These are phyloP conservation scores for Rusavskia elegans DNA, from an alignment of 495 filamentous ascomycete species.

Conservation along the genomic window DNA sequence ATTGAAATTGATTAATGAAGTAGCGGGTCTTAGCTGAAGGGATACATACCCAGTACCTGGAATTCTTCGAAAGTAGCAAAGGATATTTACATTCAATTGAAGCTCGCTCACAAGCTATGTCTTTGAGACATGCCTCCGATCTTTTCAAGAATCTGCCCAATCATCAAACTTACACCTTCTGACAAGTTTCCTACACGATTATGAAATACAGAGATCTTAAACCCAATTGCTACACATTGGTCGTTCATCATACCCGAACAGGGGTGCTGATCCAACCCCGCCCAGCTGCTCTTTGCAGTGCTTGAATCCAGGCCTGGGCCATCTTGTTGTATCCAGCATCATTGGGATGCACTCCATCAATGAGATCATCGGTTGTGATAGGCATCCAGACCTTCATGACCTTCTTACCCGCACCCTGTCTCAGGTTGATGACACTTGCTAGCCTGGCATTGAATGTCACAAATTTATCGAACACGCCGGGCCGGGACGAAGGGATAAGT, in stretches of 20 bases:
- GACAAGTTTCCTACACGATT: too few species aligned
- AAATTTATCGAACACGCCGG: slow-evolving; percentile 16
- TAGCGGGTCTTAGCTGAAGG: too few species aligned
- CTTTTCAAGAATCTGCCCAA: too few species aligned
- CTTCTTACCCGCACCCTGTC: slow-evolving; percentile 9
- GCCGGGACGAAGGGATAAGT: slow-evolving; percentile 15
- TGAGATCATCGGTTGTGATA: slow-evolving; percentile 12
- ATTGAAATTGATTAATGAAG: too few species aligned
- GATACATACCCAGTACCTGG: too few species aligned
- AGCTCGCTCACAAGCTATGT: too few species aligned
- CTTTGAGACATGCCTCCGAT: too few species aligned
- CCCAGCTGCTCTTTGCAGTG: slow-evolving; percentile 18
- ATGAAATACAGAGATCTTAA: too few species aligned
- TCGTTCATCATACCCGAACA: not conserved
- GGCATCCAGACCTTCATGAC: slow-evolving; percentile 20
- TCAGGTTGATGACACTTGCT: slow-evolving; percentile 15
- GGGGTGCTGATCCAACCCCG: slow-evolving; percentile 22
- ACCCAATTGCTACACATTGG: too few species aligned
- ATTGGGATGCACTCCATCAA: slow-evolving; percentile 24
- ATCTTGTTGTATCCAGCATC: slow-evolving; percentile 30
- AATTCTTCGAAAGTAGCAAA: too few species aligned
- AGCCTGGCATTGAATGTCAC: slow-evolving; percentile 16
- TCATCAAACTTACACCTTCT: too few species aligned
- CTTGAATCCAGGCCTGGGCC: slow-evolving; percentile 26
- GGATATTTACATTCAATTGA: too few species aligned